A percentile compares a stretch with the other conserved stretches of the same genome.
Conservation (phyloP, 805 yeast species). For the Monosporozyma unispora region DNA sequence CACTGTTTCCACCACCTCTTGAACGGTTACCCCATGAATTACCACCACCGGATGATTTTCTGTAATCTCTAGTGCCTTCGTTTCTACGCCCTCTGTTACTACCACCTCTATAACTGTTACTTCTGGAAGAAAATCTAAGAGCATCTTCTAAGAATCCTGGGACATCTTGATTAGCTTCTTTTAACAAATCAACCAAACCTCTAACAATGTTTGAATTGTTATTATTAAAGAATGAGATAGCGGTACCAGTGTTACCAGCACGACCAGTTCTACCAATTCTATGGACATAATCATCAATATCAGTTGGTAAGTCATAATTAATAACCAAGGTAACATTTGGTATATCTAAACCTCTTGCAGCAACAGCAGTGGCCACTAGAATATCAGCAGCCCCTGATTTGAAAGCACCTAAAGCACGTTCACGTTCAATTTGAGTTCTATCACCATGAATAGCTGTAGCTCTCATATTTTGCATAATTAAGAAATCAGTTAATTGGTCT, state of each 20-base stretch:
- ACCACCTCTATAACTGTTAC: constrained; percentile 43
- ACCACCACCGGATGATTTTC: constrained; percentile 33
- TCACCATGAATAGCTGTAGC: constrained; percentile 99
- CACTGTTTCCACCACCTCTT: constrained; percentile 6
- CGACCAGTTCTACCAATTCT: constrained; percentile 99
- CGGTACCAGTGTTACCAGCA: constrained; percentile 97
- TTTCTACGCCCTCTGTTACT: constrained; percentile 38
- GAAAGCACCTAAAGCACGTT: constrained; percentile 87
- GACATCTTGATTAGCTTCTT: constrained; percentile 94
- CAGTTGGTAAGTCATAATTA: constrained; percentile 92
- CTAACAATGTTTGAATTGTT: constrained; percentile 79
- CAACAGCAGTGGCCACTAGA: constrained; percentile 97
- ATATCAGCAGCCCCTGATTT: constrained; percentile 85
- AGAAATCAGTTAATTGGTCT: constrained; percentile 83
- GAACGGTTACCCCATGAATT: constrained; percentile 17
- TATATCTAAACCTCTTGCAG: constrained; percentile 99
- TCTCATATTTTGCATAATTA: constrained; percentile 78
- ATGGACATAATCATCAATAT: constrained; percentile 96
- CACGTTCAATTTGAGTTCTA: constrained; percentile 95
- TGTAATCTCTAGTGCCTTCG: constrained; percentile 41
- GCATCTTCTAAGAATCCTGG: constrained; percentile 78
- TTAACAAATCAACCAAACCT: constrained; percentile 73
- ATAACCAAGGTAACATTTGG: constrained; percentile 96
- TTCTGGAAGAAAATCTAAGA: constrained; percentile 64
- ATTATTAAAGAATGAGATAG: constrained; percentile 95